Evolutionary conservation across 1,284 basidiomycete species (phyloP).

Genomic region (Blastosporella zonata): DNA sequence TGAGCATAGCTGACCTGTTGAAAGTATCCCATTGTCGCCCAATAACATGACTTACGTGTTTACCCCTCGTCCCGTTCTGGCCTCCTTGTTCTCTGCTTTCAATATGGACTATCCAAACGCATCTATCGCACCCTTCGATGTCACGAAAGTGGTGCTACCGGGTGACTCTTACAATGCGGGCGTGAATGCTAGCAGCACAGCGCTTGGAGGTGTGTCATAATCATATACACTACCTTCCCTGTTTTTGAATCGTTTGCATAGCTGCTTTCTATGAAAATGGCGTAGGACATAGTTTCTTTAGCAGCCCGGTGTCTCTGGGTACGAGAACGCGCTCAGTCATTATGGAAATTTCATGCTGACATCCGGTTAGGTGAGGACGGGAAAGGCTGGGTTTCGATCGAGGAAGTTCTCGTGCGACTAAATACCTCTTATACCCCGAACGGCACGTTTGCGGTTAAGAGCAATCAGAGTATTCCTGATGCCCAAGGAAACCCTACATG

Average conservation of each 20-base stretch:
- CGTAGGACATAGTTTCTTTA: constrained; percentile 33
- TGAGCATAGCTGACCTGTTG: neutral
- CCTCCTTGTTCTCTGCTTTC: constrained; percentile 30
- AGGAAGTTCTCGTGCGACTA: constrained; percentile 36
- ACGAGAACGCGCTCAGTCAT: constrained; percentile 2
- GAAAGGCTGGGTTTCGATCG: constrained; percentile 34
- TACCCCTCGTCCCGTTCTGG: constrained; percentile 31
- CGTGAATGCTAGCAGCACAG: constrained; percentile 25
- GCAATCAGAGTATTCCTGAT: constrained; percentile 24
- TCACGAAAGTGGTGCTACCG: constrained; percentile 16
- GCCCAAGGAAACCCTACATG: constrained; percentile 24
- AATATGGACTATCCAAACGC: constrained; percentile 26
- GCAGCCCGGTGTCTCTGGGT: constrained; percentile 30
- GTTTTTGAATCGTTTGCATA: constrained; percentile 7
- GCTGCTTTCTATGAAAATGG: constrained; percentile 33
- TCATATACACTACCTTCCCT: neutral
- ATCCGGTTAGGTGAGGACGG: constrained; percentile 25
- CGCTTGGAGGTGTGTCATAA: constrained; percentile 22
- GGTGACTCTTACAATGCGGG: constrained; percentile 24
- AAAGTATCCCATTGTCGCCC: constrained; percentile 23
- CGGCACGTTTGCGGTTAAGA: constrained; percentile 30
- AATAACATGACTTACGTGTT: constrained; percentile 34
- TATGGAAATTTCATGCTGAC: neutral
- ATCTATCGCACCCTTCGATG: constrained; percentile 20
- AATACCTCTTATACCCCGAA: constrained; percentile 36